phyloP scores from a whole-genome alignment of 163 green algal genomes.

The Scenedesmus sp. region DNA sequence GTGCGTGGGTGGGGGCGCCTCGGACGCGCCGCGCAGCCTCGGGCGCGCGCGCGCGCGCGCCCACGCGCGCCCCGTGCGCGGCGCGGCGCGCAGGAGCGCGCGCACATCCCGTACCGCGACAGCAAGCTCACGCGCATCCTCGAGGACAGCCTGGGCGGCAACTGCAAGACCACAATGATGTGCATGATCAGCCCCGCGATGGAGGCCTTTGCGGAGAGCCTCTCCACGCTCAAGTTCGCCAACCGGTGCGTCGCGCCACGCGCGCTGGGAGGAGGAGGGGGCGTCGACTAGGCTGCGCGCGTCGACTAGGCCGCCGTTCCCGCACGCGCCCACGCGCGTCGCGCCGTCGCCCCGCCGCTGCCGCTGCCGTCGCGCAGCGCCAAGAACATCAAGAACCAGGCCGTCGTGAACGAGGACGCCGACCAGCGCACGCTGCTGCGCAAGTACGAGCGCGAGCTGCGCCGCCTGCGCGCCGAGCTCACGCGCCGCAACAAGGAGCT shows the following conservation, averaged over 20 bases:
- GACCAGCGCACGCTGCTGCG: constrained; percentile 91
- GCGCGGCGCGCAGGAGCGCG: constrained; percentile 52
- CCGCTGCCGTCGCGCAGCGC: constrained; percentile 58
- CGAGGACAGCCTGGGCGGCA: constrained; percentile 95
- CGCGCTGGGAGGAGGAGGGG: no score
- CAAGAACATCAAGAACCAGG: constrained; percentile 95
- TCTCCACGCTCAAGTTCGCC: constrained; percentile 84
- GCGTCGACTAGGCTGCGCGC: no score
- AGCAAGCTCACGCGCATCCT: constrained; percentile 97
- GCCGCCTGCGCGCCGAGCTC: constrained; percentile 87
- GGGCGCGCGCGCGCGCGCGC: no score
- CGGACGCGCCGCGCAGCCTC: no score
- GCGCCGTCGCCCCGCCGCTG: no score
- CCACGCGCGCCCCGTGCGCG: no score
- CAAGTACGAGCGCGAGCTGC: constrained; percentile 94
- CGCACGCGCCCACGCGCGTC: no score
- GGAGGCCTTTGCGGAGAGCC: constrained; percentile 68
- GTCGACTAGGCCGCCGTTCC: no score
- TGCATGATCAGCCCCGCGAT: constrained; percentile 53
- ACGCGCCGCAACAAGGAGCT: constrained; percentile 81
- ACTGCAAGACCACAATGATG: constrained; percentile 97
- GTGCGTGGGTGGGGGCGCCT: no score
- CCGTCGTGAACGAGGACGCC: constrained; percentile 94
- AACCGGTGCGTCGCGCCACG: constrained; percentile 32
- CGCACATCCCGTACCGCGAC: constrained; percentile 96